Conservation (phyloP, 192 early-diverging fungal species). For the Pecoramyces ruminantium region DNA sequence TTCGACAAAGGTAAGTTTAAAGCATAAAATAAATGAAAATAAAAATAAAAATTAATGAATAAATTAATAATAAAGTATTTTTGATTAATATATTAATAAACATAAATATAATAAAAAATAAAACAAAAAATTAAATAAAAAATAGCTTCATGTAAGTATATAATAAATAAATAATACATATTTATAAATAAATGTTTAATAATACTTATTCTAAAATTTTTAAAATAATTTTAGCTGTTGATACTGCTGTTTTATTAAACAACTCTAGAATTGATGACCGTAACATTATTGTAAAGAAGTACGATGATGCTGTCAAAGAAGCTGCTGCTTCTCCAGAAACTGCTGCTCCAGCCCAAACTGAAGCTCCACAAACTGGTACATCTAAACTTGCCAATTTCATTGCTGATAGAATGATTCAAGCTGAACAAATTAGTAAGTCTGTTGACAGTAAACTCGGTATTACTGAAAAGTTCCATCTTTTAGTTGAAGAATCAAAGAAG, state of each 20-base stretch:
- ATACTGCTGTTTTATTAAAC: not conserved
- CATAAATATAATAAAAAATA: too few relatives aligned
- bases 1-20: not conserved
- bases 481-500: not conserved
- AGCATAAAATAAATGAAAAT: too few relatives aligned
- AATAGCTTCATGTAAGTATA: too few relatives aligned
- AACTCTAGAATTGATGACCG: not conserved
- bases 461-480: not conserved
- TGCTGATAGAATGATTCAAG: not conserved
- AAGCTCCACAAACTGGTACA: not conserved
- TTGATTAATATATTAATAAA: too few relatives aligned
- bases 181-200: too few relatives aligned
- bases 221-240: too few relatives aligned
- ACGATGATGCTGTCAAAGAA: not conserved
- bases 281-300: not conserved
- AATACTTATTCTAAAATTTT: too few relatives aligned
- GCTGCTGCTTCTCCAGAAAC: not conserved
- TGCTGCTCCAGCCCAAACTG: not conserved
- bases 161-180: too few relatives aligned
- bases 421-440: not conserved
- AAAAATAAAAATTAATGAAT: too few relatives aligned
- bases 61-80: too few relatives aligned
- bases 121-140: too few relatives aligned
- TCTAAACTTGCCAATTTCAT: not conserved
- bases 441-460: not conserved